Evolutionary conservation across 306 rosid species (phyloP).

Genomic region (Fagus crenata): DNA sequence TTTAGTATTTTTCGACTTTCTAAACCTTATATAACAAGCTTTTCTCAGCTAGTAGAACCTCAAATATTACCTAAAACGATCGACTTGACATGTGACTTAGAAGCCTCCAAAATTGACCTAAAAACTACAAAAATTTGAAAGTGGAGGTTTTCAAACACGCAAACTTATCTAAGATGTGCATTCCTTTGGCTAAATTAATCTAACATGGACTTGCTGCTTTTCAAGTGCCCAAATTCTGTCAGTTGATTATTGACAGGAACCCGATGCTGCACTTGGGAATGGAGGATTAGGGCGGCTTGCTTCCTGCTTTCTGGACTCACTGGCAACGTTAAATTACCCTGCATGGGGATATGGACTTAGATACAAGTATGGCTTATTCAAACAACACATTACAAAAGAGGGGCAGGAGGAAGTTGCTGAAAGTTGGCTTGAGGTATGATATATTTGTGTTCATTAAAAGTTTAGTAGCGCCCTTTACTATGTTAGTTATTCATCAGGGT

Average conservation of each 20-base stretch:
- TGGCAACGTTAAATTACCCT: constrained; percentile 95
- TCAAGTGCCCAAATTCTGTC: not conserved
- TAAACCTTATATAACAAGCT: no score
- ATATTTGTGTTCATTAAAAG: not conserved
- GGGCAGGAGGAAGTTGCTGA: constrained; percentile 98
- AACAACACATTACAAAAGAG: constrained; percentile 79
- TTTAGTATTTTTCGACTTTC: no score
- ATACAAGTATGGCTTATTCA: constrained; percentile 91
- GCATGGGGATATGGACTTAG: constrained; percentile 99
- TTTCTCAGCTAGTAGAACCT: no score
- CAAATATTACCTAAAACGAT: no score
- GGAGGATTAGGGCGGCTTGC: constrained; percentile 99
- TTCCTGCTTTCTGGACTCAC: constrained; percentile 92
- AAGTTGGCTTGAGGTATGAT: constrained; percentile 92
- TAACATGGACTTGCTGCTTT: not conserved
- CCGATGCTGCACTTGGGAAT: constrained; percentile 98
- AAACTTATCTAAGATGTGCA: not conserved
- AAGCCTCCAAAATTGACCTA: not conserved
- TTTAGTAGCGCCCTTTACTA: not conserved
- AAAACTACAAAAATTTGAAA: not conserved
- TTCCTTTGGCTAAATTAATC: not conserved
- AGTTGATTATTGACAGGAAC: constrained; percentile 59
- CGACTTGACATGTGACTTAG: no score
- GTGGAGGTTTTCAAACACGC: not conserved
- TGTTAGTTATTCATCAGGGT: not conserved